Evolutionary conservation across 495 filamentous ascomycete genomes (phyloP), one percentile per base, ranked within the genome.

Genomic region (Lindgomyces ingoldianus): DNA sequence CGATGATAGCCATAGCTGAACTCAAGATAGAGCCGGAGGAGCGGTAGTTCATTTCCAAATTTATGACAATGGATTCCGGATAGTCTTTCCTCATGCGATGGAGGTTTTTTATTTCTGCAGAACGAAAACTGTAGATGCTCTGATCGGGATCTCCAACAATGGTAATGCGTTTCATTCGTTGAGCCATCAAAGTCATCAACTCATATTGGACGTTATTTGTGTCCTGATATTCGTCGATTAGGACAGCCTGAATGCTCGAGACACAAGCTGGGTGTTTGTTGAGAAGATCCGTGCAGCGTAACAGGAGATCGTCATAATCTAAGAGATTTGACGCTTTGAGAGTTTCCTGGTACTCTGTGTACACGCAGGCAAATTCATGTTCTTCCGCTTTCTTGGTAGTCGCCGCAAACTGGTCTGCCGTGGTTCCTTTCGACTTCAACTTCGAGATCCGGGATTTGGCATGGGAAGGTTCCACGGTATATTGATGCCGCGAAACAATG

Each of bases 171-270:
- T 85, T 83, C 47, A 83, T 80, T 33, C 79, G 72, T 24, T 89
- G 82, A 16, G 94, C 91, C 68, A 99, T 89, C 4, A 96, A 83
- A 51, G 85, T 87, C 93, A 97, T 97, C 48, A 99, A 76, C 53
- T 98, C 91, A 68, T 95, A 99, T 74, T 99, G 95, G 6, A 96
- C 87, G 18, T 88, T 79, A 66, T 99, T 99, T 1, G 95, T 99
- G 72, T 99, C 95, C 73, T 99, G 95, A 65, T 96, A 99, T 70
- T 99, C 95, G 70, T 99, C 95, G 65, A 99, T 94, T 44, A 99
- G 78, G 0, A 99, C 91, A 0, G 90, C 87, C 72, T 97, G 87
- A 18, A 99, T 85, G 72, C 96, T 96, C 3, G 87, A 87, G 1
- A 96, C 93, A 70, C 92, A 98, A n/a, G 86, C 78, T 0, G 91